A percentile compares a stretch with the other conserved stretches of the same genome.
These are phyloP conservation scores for Kockovaella imperatae DNA, from an alignment of 768 basidiomycete genomes.

Conservation along the genomic window DNA sequence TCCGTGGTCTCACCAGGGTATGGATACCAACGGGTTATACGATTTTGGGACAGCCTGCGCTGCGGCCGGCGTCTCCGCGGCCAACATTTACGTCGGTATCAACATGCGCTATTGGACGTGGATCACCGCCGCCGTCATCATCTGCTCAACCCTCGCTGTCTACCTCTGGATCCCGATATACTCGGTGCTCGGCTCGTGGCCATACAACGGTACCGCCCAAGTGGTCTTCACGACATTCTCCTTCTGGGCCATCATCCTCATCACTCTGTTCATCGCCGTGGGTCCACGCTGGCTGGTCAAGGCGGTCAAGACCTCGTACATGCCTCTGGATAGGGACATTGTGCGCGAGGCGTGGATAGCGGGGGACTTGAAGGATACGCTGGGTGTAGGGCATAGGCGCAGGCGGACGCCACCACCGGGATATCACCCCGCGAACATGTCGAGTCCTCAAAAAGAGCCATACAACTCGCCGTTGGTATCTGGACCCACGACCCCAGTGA, in stretches of 20 bases:
- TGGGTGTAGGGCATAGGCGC: conserved; percentile 21
- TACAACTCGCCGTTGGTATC: conserved; percentile 7
- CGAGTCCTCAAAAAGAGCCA: conserved; percentile 14
- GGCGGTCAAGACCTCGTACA: conserved; percentile 61
- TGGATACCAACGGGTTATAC: conserved; percentile 64
- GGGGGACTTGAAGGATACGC: conserved; percentile 31
- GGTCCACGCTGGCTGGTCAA: conserved; percentile 76
- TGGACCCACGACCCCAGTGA: conserved; percentile 9
- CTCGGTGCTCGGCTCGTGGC: conserved; percentile 64
- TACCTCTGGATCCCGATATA: conserved; percentile 81
- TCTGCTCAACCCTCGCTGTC: conserved; percentile 50
- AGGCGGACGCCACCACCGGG: background rate
- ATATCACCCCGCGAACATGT: conserved; percentile 14
- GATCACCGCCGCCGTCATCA: conserved; percentile 25
- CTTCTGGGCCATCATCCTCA: conserved; percentile 73
- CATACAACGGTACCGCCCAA: conserved; percentile 65
- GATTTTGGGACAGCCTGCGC: conserved; percentile 91
- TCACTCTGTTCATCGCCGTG: conserved; percentile 64
- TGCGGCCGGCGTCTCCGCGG: conserved; percentile 75
- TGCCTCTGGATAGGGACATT: conserved; percentile 78
- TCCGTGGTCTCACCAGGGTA: conserved; percentile 63
- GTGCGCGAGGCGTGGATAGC: conserved; percentile 61
- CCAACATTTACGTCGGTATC: conserved; percentile 81
- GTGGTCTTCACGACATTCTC: conserved; percentile 68
- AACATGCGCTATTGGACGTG: conserved; percentile 76